A percentile compares a stretch with the other conserved stretches of the same genome.
Conservation (phyloP, 192 early-diverging fungal genomes). For the Geosiphon pyriformis region DNA sequence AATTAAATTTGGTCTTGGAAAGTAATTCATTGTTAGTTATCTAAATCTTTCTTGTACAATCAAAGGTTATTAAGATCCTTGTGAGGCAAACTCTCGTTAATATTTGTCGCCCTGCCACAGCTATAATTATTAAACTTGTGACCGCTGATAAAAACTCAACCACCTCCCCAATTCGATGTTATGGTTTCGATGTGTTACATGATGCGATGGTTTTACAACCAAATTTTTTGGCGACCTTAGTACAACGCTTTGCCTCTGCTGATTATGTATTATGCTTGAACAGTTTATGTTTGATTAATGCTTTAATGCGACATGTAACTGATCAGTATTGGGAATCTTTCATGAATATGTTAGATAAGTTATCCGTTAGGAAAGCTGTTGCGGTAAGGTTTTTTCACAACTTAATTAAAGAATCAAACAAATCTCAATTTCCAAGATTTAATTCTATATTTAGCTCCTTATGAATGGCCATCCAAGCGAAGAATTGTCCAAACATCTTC, state of each 20-base stretch:
- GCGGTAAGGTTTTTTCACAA: constrained; percentile 40
- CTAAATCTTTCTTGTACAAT: constrained; percentile 31
- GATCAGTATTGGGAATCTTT: constrained; percentile 46
- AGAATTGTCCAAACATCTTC: constrained; percentile 52
- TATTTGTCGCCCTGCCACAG: constrained; percentile 65
- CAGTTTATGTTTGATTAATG: constrained; percentile 58
- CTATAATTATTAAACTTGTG: constrained; percentile 61
- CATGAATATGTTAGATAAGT: constrained; percentile 43
- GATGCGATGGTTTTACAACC: constrained; percentile 42
- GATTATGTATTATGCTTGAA: constrained; percentile 62
- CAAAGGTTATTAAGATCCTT: constrained; percentile 39
- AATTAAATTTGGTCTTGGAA: not conserved
- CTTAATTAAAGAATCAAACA: too few species aligned
- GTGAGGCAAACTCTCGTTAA: constrained; percentile 63
- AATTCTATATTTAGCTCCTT: constrained; percentile 28
- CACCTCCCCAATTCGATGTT: constrained; percentile 32
- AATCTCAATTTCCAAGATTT: too few species aligned
- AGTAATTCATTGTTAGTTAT: not conserved
- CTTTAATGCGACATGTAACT: constrained; percentile 55
- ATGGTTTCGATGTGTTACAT: constrained; percentile 51
- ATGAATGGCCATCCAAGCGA: constrained; percentile 54
- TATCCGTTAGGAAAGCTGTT: constrained; percentile 44
- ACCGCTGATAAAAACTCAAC: constrained; percentile 32
- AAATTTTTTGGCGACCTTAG: constrained; percentile 42
- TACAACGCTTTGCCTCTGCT: constrained; percentile 51